Evolutionary conservation across 192 early-diverging fungal species (phyloP).

Genomic region (Radiomyces spectabilis): DNA sequence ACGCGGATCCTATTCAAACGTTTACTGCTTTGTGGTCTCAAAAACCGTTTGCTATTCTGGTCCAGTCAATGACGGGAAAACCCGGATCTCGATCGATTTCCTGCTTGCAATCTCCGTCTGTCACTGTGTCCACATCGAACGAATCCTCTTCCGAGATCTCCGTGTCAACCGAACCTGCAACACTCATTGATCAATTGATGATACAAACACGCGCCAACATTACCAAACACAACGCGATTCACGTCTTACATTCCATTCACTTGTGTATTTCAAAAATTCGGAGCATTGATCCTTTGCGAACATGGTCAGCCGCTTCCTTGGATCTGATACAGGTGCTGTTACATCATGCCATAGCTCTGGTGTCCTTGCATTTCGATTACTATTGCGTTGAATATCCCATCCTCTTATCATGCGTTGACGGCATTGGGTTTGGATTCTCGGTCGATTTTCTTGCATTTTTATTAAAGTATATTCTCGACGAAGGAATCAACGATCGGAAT

Average conservation of each 20-base stretch:
- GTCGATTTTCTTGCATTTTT: conserved; percentile 28
- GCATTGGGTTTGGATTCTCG: conserved; percentile 26
- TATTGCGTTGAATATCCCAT: conserved; percentile 27
- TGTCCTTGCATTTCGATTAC: conserved; percentile 19
- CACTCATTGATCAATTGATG: conserved; percentile 8
- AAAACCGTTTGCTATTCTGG: conserved; percentile 14
- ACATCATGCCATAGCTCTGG: conserved; percentile 5
- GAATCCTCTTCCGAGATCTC: background rate
- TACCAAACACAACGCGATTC: conserved; percentile 20
- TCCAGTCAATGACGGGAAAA: background rate
- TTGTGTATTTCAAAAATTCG: conserved; percentile 19
- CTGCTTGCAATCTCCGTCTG: background rate
- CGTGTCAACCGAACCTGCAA: background rate
- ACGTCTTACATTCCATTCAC: conserved; percentile 23
- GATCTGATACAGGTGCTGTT: conserved; percentile 18
- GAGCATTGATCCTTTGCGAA: conserved; percentile 11
- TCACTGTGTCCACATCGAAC: background rate
- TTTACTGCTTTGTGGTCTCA: conserved; percentile 14
- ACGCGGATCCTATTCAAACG: conserved; percentile 15
- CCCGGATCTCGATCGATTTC: too few relatives aligned
- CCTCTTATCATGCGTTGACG: conserved; percentile 28
- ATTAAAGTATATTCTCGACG: conserved; percentile 9
- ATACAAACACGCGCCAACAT: conserved; percentile 7
- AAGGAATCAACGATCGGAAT: conserved; percentile 20
- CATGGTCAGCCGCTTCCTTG: conserved; percentile 21